Evolutionary conservation across 495 filamentous ascomycete species (phyloP).

Genomic region (Chaetomium tenue): DNA sequence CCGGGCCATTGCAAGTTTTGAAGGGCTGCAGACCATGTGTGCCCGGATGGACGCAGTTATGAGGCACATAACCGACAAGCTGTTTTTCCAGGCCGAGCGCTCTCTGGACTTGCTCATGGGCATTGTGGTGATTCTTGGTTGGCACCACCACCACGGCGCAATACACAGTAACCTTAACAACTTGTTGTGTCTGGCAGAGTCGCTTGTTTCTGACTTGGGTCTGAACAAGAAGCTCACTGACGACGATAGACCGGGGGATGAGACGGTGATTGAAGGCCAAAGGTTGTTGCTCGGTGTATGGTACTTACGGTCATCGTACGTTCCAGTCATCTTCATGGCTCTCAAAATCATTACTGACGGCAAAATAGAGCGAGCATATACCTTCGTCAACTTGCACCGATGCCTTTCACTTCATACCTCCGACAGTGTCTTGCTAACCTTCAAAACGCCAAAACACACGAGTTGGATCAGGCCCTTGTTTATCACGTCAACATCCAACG

Average conservation of each 20-base stretch:
- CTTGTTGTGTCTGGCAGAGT: slow-evolving; percentile 46
- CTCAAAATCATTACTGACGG: background rate
- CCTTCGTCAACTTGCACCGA: slow-evolving; percentile 36
- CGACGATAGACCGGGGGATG: slow-evolving; percentile 16
- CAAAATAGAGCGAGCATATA: slow-evolving; percentile 26
- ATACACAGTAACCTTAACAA: slow-evolving; percentile 47
- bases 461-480: slow-evolving; percentile 37
- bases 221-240: slow-evolving; percentile 39
- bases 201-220: slow-evolving; percentile 47
- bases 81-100: slow-evolving; percentile 48
- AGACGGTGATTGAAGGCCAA: slow-evolving; percentile 38
- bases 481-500: slow-evolving; percentile 40
- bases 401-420: slow-evolving; percentile 38
- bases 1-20: slow-evolving; percentile 42
- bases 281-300: slow-evolving; percentile 41
- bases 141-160: slow-evolving; percentile 44
- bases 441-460: slow-evolving; percentile 33
- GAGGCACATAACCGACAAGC: slow-evolving; percentile 40
- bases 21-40: slow-evolving; percentile 41
- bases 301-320: slow-evolving; percentile 44
- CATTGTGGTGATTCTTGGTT: slow-evolving; percentile 48
- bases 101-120: slow-evolving; percentile 52
- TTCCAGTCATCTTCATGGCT: background rate
- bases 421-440: slow-evolving; percentile 40
- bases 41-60: slow-evolving; percentile 41